Conservation (phyloP, 2,329 filamentous ascomycete genomes). For the Alternaria sp. region DNA sequence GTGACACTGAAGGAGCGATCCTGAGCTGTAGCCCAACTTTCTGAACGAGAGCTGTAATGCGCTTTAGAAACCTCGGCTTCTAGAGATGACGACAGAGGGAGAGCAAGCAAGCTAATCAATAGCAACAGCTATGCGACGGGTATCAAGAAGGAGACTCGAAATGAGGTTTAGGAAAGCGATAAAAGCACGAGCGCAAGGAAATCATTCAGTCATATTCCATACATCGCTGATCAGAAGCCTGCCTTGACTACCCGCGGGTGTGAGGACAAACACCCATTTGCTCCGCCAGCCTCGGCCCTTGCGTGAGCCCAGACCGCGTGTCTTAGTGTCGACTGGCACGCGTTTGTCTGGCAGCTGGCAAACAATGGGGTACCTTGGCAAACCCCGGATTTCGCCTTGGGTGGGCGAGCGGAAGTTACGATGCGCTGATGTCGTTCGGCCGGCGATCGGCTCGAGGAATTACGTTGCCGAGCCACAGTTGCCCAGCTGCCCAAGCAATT, state of each 20-base stretch:
- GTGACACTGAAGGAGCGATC: not conserved
- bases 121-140: constrained; percentile 1
- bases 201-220: constrained; percentile 34
- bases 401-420: constrained; percentile 46
- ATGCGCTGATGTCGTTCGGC: constrained; percentile 33
- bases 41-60: not conserved
- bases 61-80: not conserved
- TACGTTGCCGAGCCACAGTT: constrained; percentile 16
- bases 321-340: constrained; percentile 25
- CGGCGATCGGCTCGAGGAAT: constrained; percentile 35
- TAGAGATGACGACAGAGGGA: constrained; percentile 25
- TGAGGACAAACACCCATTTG: constrained; percentile 35
- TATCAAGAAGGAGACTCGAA: constrained; percentile 12
- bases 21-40: not conserved
- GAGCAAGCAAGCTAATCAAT: not conserved
- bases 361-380: constrained; percentile 10
- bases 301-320: constrained; percentile 32
- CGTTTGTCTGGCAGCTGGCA: constrained; percentile 16
- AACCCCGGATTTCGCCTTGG: constrained; percentile 37
- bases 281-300: constrained; percentile 44
- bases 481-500: not conserved
- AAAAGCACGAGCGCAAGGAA: constrained; percentile 15
- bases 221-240: constrained; percentile 9
- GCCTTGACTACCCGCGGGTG: constrained; percentile 39
- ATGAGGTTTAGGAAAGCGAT: constrained; percentile 6